These are phyloP conservation scores for Chloranthus sessilifolius DNA, from an alignment of 164 flowering plant genomes.

Conservation along the genomic window DNA sequence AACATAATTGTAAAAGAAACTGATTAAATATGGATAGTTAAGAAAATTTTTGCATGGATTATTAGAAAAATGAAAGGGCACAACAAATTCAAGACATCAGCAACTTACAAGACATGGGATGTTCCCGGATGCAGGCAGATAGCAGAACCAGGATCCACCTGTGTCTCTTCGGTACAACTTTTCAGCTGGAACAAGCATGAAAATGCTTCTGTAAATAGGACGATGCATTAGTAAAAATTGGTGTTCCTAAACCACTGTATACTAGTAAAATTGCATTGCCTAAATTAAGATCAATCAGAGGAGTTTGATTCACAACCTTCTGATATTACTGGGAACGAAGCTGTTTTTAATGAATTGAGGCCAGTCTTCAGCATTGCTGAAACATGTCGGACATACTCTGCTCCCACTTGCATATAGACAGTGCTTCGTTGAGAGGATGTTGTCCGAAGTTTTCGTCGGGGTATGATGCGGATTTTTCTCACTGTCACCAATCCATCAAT, in stretches of 20 bases:
- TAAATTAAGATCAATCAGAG: no score
- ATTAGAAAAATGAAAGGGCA: no score
- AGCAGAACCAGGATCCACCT: constrained; percentile 42
- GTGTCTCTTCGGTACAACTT: constrained; percentile 53
- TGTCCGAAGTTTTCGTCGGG: constrained; percentile 62
- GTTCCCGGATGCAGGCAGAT: constrained; percentile 69
- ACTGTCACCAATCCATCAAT: constrained; percentile 38
- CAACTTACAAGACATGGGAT: constrained; percentile 77
- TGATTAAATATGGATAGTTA: no score
- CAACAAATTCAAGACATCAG: no score
- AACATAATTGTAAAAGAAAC: no score
- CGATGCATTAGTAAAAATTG: not conserved
- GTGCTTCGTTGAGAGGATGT: constrained; percentile 62
- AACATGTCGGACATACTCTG: constrained; percentile 64
- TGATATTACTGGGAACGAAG: constrained; percentile 35
- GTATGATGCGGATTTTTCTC: constrained; percentile 62
- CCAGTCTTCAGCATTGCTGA: constrained; percentile 68
- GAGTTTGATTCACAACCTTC: constrained; percentile 32
- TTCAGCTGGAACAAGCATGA: constrained; percentile 67
- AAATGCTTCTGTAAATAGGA: constrained; percentile 42
- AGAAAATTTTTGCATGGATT: no score
- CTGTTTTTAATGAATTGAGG: constrained; percentile 44
- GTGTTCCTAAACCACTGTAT: not conserved
- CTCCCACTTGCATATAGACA: constrained; percentile 63
- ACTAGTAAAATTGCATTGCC: not conserved